Base-by-base conservation (phyloP, 345 rosid genomes). In the Arabis alpina region DNA sequence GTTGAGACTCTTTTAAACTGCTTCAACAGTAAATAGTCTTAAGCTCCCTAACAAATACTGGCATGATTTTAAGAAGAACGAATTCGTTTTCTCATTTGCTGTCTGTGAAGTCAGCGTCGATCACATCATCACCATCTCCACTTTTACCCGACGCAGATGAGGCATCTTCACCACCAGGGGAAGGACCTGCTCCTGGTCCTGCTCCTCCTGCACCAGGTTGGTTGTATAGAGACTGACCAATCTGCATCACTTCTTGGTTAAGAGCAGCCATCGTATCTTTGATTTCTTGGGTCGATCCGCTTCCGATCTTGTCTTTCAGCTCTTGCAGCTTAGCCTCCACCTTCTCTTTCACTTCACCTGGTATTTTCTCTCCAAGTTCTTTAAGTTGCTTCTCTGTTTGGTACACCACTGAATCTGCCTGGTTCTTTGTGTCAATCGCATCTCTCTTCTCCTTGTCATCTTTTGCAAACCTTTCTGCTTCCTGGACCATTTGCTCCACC, bases 391-490 rank as follows among this genome's bases (percentile, higher is more conserved):
- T 93, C 85, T 93, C 97, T 7, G 97, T 93, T 64, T 91, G 96
- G 82, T 93, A 93, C 19, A 91, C 90, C 0, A 89, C 85, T 0
- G 98, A 93, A 66, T 91, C 98, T 1, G 98, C 97, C 55, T 93
- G 98, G 80, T 93, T 91, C 87, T 93, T 93, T 23, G 98, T 93
- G 86, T 93, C 98, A 11, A 93, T 91, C 2, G 97, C 87, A 5
- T 93, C 98, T 77, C 98, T 85, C 86, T 84, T 93, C 80, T 93
- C 94, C 79, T 87, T 93, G 80, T 93, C 98, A 68, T 93, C 97
- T 82, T 86, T 85, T 0, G 97, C 80, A 57, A 87, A 93, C 66
- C 68, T 91, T 82, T 93, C 97, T 3, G 96, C 98, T 51, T 93
- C 98, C 8, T 73, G 83, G 13, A 93, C 97, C 98, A 93, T 93